Percentiles rank a stretch among this genome's conserved stretches.
Conservation (phyloP, 441 rosid genomes). For the Arabidopsis hybrid region DNA sequence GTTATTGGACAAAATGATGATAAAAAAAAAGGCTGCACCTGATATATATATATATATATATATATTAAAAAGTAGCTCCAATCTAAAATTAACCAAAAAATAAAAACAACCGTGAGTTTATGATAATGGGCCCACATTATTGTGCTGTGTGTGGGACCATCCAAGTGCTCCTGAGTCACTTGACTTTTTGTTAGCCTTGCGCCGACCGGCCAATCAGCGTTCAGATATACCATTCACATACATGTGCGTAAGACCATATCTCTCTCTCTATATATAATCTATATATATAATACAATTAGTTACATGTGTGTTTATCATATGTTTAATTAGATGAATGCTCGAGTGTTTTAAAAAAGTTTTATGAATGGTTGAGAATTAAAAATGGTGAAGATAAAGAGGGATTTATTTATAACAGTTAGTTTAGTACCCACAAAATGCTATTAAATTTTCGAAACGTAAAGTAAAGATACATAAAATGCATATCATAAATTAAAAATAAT, state of each 20-base stretch:
- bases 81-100: not conserved
- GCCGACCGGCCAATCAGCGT: conserved; percentile 48
- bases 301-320: conserved; percentile 31
- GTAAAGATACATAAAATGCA: not conserved
- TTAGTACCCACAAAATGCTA: conserved; percentile 8
- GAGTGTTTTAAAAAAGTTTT: not conserved
- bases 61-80: conserved; percentile 18
- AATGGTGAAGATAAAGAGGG: not conserved
- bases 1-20: conserved; percentile 42
- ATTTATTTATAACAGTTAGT: not conserved
- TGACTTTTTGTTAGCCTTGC: conserved; percentile 45
- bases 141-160: conserved; percentile 36
- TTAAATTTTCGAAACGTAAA: not conserved
- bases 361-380: not conserved
- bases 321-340: conserved; percentile 18
- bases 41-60: not conserved
- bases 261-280: not conserved
- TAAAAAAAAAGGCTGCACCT: conserved; percentile 26
- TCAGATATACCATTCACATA: conserved; percentile 18
- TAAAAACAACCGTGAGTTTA: conserved; percentile 18
- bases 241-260: conserved; percentile 22
- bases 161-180: conserved; percentile 4
- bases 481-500: too few species aligned
- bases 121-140: conserved; percentile 16
- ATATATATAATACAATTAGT: not conserved